phyloP scores from a whole-genome alignment of 2,329 filamentous ascomycete species.

The Aureobasidium sp. region DNA sequence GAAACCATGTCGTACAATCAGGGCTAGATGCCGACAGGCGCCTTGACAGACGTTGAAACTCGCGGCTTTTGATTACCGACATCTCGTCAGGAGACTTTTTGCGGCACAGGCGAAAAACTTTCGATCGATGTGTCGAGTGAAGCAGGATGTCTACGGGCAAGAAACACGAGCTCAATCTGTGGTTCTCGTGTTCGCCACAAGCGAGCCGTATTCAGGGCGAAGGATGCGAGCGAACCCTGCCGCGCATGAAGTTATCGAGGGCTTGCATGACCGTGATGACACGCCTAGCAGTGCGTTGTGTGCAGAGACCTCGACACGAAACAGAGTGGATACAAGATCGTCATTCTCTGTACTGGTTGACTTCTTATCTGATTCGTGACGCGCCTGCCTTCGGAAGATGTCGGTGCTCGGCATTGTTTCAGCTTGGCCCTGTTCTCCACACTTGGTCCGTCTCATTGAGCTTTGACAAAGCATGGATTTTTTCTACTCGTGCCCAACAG shows the following conservation, averaged over 20 bases:
- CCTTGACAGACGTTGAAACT: neutral
- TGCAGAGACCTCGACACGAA: neutral
- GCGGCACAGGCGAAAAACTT: neutral
- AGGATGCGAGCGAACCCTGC: constrained; percentile 1
- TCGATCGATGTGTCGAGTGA: too few relatives aligned
- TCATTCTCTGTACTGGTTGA: neutral
- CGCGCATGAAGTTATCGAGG: neutral
- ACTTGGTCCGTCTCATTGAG: neutral
- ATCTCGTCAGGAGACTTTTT: neutral
- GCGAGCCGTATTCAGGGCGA: neutral
- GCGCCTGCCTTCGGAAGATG: neutral
- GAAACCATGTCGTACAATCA: neutral
- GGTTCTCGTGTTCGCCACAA: neutral
- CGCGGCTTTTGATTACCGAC: neutral
- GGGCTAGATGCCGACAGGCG: neutral
- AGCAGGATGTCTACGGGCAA: neutral
- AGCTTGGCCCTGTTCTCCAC: neutral
- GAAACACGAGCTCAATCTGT: neutral
- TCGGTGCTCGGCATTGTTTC: constrained; percentile 6
- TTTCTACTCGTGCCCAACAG: neutral
- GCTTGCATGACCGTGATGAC: neutral
- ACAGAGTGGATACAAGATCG: neutral
- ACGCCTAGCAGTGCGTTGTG: neutral
- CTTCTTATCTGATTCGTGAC: neutral
- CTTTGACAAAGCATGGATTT: neutral